Percentiles rank a stretch among this genome's conserved stretches.
These are phyloP conservation scores for Phytophthora gonapodyides DNA, from an alignment of 352 stramenopile genomes.

Conservation along the genomic window DNA sequence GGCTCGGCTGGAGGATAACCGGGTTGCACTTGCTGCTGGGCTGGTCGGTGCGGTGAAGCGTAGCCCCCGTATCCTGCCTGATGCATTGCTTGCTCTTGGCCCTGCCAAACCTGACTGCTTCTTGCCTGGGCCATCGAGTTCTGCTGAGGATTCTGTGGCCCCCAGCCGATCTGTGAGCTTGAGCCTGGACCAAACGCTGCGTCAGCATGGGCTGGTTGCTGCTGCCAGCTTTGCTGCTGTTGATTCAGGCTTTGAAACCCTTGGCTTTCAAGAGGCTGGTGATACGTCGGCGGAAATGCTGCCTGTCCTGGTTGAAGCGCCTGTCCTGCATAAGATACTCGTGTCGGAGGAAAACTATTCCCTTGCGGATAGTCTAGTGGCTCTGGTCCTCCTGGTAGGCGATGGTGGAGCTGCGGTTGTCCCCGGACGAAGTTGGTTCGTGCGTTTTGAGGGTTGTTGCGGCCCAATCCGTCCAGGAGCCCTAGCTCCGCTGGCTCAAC, in stretches of 20 bases:
- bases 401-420: slow-evolving; percentile 32
- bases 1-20: slow-evolving; percentile 10
- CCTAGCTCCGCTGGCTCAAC: slow-evolving; percentile 18
- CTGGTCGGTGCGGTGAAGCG: slow-evolving; percentile 1
- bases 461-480: slow-evolving; percentile 53
- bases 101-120: slow-evolving; percentile 22
- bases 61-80: not conserved
- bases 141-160: slow-evolving; percentile 3
- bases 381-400: slow-evolving; percentile 17
- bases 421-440: slow-evolving; percentile 53
- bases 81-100: slow-evolving; percentile 13
- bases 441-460: slow-evolving; percentile 36
- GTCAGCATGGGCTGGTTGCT: slow-evolving; percentile 11
- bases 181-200: not conserved
- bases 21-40: slow-evolving; percentile 3
- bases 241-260: slow-evolving; percentile 13
- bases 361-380: slow-evolving; percentile 10
- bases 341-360: slow-evolving; percentile 2
- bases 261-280: slow-evolving; percentile 2
- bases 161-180: slow-evolving; percentile 12
- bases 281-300: not conserved
- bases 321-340: slow-evolving; percentile 11
- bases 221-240: slow-evolving; percentile 21
- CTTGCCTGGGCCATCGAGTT: slow-evolving; percentile 14
- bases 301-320: not conserved